Conservation (phyloP, 352 stramenopile species). For the Plasmopara halstedii region DNA sequence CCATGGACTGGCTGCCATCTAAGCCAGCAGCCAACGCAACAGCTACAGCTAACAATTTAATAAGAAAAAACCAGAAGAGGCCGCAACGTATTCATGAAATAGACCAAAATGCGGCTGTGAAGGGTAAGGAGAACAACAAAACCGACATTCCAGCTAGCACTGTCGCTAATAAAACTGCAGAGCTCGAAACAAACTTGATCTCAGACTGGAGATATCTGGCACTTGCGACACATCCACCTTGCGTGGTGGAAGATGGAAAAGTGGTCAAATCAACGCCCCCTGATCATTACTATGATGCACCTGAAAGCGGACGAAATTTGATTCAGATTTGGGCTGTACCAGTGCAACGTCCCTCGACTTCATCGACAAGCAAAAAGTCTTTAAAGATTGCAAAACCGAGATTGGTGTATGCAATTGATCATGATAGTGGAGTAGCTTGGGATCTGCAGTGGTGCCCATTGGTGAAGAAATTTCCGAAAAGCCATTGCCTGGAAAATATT, state of each 20-base stretch:
- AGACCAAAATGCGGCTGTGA: neutral
- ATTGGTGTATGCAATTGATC: constrained; percentile 70
- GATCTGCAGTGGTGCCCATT: constrained; percentile 73
- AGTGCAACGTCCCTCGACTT: constrained; percentile 13
- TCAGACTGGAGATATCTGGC: constrained; percentile 53
- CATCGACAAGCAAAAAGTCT: neutral
- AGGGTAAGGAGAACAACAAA: constrained; percentile 38
- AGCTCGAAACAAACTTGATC: neutral
- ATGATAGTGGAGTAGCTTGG: constrained; percentile 69
- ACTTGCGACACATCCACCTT: constrained; percentile 61
- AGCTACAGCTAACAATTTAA: constrained; percentile 2
- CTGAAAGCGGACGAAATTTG: constrained; percentile 40
- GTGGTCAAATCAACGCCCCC: constrained; percentile 58
- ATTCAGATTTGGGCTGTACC: constrained; percentile 78
- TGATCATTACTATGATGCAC: constrained; percentile 69
- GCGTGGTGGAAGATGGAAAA: constrained; percentile 43
- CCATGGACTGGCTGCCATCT: constrained; percentile 72
- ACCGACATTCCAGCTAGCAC: neutral
- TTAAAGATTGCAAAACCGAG: constrained; percentile 24
- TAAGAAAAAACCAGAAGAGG: constrained; percentile 11
- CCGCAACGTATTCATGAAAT: constrained; percentile 1
- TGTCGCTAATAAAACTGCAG: constrained; percentile 3
- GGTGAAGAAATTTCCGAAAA: constrained; percentile 30
- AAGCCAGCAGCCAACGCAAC: constrained; percentile 3
- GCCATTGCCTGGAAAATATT: constrained; percentile 12